These are phyloP conservation scores for Solanum bulbocastanum DNA, from an alignment of 257 asterid genomes.

Conservation along the genomic window DNA sequence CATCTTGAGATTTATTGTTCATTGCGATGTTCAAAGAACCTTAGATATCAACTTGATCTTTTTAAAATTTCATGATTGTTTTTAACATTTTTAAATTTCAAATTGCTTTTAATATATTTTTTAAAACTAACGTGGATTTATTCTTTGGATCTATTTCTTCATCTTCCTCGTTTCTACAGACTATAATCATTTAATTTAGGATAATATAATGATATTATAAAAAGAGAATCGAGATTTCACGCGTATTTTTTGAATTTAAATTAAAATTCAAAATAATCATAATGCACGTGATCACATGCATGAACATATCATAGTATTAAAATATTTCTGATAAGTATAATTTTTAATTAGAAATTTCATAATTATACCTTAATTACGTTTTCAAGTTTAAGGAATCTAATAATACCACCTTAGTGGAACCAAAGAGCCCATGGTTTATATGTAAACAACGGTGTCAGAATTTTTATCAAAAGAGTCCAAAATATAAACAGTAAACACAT, in stretches of 20 bases:
- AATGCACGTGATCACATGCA: background rate
- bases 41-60: background rate
- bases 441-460: background rate
- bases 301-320: background rate
- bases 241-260: too few relatives aligned
- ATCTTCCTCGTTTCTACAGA: background rate
- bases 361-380: background rate
- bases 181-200: too few relatives aligned
- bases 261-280: background rate
- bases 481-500: too few relatives aligned
- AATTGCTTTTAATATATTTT: background rate
- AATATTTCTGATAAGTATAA: background rate
- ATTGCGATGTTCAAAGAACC: background rate
- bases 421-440: background rate
- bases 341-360: background rate
- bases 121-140: background rate
- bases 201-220: too few relatives aligned
- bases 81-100: background rate
- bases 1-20: background rate
- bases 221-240: too few relatives aligned
- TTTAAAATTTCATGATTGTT: background rate
- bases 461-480: too few relatives aligned
- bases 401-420: background rate
- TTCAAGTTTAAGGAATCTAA: background rate
- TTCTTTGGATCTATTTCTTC: background rate